Evolutionary conservation across 2,329 filamentous ascomycete species (phyloP).

Genomic region (Ambrosiella xylebori): DNA sequence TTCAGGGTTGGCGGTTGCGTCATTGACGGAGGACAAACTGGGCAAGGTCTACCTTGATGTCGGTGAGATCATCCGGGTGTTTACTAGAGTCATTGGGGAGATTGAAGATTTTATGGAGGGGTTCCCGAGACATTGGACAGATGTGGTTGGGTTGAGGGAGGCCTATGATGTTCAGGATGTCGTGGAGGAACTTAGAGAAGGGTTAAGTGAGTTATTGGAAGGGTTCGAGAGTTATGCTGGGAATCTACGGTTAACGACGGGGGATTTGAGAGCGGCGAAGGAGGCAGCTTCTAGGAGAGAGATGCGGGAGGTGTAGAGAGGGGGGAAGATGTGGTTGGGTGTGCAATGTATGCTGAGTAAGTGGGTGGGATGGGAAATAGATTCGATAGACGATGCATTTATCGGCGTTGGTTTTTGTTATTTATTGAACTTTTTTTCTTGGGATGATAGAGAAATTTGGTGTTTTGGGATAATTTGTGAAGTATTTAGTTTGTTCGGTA

Average conservation of each 20-base stretch:
- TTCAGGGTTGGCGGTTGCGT: constrained; percentile 51
- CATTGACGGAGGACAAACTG: constrained; percentile 63
- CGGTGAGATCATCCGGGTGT: constrained; percentile 51
- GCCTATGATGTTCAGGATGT: constrained; percentile 55
- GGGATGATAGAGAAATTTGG: background rate
- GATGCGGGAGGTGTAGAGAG: background rate
- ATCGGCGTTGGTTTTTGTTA: background rate
- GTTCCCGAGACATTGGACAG: constrained; percentile 60
- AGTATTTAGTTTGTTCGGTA: no score
- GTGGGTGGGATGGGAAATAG: background rate
- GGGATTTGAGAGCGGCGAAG: constrained; percentile 57
- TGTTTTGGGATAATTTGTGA: no score
- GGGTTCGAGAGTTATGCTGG: constrained; percentile 60
- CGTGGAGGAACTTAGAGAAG: constrained; percentile 43
- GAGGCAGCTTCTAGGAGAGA: constrained; percentile 26
- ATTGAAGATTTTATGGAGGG: constrained; percentile 48
- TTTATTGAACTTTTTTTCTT: background rate
- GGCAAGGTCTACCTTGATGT: constrained; percentile 78
- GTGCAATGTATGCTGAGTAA: background rate
- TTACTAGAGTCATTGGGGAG: constrained; percentile 50
- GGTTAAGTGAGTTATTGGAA: constrained; percentile 46
- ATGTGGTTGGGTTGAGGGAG: constrained; percentile 40
- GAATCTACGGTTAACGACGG: constrained; percentile 50
- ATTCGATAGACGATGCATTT: background rate
- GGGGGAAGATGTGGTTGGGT: background rate